Evolutionary conservation across 164 flowering plant genomes (phyloP).

Genomic region (Stephania japonica): DNA sequence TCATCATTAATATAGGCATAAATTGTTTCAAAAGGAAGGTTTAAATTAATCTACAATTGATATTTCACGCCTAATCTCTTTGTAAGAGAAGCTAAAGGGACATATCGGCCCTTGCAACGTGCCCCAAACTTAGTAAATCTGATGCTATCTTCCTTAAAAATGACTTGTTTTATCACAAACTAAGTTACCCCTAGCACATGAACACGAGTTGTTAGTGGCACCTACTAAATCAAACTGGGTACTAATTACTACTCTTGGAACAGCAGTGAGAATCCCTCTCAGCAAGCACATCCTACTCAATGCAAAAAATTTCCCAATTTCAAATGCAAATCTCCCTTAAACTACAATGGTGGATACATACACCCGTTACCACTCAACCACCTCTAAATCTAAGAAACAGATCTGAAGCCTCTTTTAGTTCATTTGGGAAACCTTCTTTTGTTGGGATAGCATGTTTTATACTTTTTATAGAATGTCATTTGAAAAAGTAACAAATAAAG

Average conservation of each 20-base stretch:
- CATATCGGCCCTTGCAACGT: constrained; percentile 94
- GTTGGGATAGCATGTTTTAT: too few species aligned
- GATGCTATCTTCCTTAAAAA: constrained; percentile 49
- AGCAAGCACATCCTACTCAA: constrained; percentile 82
- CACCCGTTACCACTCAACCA: too few species aligned
- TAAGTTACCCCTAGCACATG: constrained; percentile 16
- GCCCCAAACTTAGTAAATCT: constrained; percentile 79
- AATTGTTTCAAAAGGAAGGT: constrained; percentile 52
- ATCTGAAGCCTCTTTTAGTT: too few species aligned
- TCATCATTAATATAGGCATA: constrained; percentile 86
- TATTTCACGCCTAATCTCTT: constrained; percentile 84
- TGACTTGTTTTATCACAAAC: constrained; percentile 36
- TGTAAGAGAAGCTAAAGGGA: constrained; percentile 84
- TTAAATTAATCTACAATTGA: constrained; percentile 55
- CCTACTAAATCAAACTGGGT: constrained; percentile 26
- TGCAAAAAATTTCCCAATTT: constrained; percentile 41
- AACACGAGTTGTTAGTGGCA: constrained; percentile 15
- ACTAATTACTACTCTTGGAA: constrained; percentile 67
- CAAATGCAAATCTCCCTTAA: constrained; percentile 43
- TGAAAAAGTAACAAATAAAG: too few species aligned
- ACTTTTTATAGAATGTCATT: too few species aligned
- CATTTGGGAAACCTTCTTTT: too few species aligned
- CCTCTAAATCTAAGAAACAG: too few species aligned
- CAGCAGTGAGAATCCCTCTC: constrained; percentile 91
- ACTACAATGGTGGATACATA: too few species aligned